A percentile compares a stretch with the other conserved stretches of the same genome.
phyloP scores from a whole-genome alignment of 2,329 filamentous ascomycete species.

The Pseudomassariella vexata region DNA sequence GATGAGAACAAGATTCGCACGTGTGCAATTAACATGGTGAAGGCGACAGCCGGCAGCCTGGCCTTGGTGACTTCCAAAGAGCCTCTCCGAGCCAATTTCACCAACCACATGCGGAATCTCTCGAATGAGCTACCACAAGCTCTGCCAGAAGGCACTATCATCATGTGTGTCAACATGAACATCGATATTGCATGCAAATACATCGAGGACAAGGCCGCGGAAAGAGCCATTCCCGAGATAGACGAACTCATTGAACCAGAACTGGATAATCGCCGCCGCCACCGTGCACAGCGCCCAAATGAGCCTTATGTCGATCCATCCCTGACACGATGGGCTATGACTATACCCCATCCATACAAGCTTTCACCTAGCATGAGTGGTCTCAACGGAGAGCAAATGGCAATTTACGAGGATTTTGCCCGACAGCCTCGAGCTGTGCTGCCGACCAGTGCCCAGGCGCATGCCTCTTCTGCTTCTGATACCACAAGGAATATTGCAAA shows the following conservation, averaged over 20 bases:
- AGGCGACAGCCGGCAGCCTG: slow-evolving; percentile 86
- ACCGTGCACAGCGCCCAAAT: slow-evolving; percentile 68
- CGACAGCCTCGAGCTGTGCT: slow-evolving; percentile 66
- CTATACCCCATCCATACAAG: slow-evolving; percentile 90
- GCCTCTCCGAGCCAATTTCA: slow-evolving; percentile 91
- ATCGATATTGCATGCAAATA: slow-evolving; percentile 88
- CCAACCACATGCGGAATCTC: slow-evolving; percentile 83
- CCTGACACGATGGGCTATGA: slow-evolving; percentile 86
- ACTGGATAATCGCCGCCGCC: slow-evolving; percentile 69
- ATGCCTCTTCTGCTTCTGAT: slow-evolving; percentile 54
- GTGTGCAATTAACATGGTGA: slow-evolving; percentile 89
- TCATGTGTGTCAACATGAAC: slow-evolving; percentile 99
- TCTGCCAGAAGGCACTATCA: slow-evolving; percentile 86
- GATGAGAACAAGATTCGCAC: slow-evolving; percentile 82
- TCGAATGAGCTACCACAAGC: slow-evolving; percentile 67
- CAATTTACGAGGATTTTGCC: slow-evolving; percentile 95
- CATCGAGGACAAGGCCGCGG: slow-evolving; percentile 92
- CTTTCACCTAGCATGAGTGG: slow-evolving; percentile 64
- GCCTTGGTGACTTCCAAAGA: slow-evolving; percentile 98
- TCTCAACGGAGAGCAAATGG: slow-evolving; percentile 85
- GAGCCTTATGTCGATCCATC: slow-evolving; percentile 79
- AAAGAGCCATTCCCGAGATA: slow-evolving; percentile 88
- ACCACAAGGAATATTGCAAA: slow-evolving; percentile 57
- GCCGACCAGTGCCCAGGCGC: slow-evolving; percentile 48
- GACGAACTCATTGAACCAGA: slow-evolving; percentile 86